Base-by-base conservation (phyloP, 805 yeast genomes). In the Maudiozyma serrabonitensis region DNA sequence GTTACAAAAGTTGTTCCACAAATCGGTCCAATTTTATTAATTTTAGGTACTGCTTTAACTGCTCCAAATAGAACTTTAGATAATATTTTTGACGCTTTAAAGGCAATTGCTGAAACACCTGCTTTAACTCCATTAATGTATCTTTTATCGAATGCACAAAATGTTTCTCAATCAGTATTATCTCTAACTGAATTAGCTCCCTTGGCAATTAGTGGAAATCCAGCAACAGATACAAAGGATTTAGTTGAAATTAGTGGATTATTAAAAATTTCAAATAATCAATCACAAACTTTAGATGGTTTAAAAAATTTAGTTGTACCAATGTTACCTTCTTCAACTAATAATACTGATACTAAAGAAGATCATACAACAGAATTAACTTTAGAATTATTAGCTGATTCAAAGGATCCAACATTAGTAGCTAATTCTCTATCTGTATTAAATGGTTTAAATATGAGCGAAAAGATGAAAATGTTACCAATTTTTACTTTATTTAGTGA, bases 1-100 rank as follows among this genome's bases (percentile, higher is more conserved):
- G 67, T 65, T 19, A 56, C 67, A 32, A 66, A 66, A 50, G 63
- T 65, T 45, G 41, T 66, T 21, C 70, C 70, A 25, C 56, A 58
- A 40, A 48, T 63, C 15, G 59, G 55, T 25, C 68, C 70, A 16
- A 51, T 64, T 32, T 50, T 66, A 43, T 52, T 57, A 6, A 56
- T 65, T 18, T 46, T 66, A 13, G 66, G 67, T 23, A 57, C 63
- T 9, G 63, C 67, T 43, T 47, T 66, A 41, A 56, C 60, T 34
- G 61, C 64, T 18, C 59, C 62, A 45, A 59, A 58, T 43, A 49
- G 47, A 31, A 52, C 63, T 16, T 41, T 59, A 21, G 60, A 55
- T 15, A 40, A 46, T 6, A 54, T 63, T 9, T 60, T 63, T 43
- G 57, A 50, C 13, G 60, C 62, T 11, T 49, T 66, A 47, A 56